Conservation (phyloP, 2,329 filamentous ascomycete genomes). For the Curvularia lunata region DNA sequence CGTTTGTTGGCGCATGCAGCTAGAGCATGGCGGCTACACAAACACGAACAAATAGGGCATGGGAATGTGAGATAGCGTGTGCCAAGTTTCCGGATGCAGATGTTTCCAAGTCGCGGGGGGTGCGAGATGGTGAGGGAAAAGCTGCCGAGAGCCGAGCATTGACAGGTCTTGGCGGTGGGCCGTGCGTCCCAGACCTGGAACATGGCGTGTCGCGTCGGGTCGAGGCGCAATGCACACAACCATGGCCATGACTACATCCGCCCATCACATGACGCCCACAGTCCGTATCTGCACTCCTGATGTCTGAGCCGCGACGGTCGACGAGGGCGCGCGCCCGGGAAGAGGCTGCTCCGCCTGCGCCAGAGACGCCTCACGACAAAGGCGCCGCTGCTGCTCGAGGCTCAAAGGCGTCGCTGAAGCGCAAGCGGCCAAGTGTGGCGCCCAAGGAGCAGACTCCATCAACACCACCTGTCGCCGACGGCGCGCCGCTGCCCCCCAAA, state of each 20-base stretch:
- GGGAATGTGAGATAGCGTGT: neutral
- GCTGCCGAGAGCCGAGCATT: neutral
- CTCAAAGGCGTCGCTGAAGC: constrained; percentile 41
- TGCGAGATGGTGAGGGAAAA: neutral
- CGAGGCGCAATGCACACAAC: neutral
- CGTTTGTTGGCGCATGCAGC: neutral
- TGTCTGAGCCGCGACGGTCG: constrained; percentile 48
- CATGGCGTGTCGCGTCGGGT: constrained; percentile 9
- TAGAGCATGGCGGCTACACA: neutral
- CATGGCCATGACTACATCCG: too few relatives aligned
- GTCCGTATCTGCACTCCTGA: constrained; percentile 16
- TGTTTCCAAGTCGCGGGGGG: neutral
- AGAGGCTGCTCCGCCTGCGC: constrained; percentile 35
- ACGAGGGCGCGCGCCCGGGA: constrained; percentile 46
- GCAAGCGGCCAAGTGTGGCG: constrained; percentile 38
- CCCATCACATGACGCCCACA: constrained; percentile 5
- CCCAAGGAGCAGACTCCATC: constrained; percentile 37
- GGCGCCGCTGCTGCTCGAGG: constrained; percentile 25
- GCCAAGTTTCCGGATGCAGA: neutral
- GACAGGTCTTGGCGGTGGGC: neutral
- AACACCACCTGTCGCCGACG: constrained; percentile 31
- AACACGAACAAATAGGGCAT: neutral
- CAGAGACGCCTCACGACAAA: constrained; percentile 30
- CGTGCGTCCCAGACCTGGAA: constrained; percentile 1
- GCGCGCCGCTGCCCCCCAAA: constrained; percentile 18